Evolutionary conservation across 441 rosid genomes (phyloP), one percentile per base, ranked within the genome.

Genomic region (Hura crepitans): DNA sequence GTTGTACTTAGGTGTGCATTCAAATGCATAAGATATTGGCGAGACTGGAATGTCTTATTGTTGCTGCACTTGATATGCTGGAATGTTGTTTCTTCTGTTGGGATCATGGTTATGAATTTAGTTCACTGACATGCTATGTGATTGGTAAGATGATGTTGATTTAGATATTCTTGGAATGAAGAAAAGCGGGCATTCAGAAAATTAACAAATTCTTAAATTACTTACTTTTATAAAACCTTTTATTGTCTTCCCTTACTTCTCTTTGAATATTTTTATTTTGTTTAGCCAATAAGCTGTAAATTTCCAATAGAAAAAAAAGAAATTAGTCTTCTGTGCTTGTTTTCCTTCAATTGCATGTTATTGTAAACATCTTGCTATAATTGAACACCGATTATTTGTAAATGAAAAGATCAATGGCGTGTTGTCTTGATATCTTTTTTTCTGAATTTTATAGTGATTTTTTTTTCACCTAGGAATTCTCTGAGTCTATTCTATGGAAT

Each of bases 401-500:
- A 42, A 42, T 42, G 46, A 42, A 10, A 42, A 42, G 46, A 42
- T 9, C 46, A 30, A 18, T 30, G 25, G 27, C 31, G n/a, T 35
- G 15, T 61, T 18, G 15, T 55, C 59, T 64, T 53, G 0, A 9
- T n/a, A 7, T 59, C 10, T 49, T 35, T 56, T 53, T 17, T 62
- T 25, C 62, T 61, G 22, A 49, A 45, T 57, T 53, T 66, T 73
- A 53, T 63, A 45, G 42, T 73, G 43, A 73, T 70, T 25, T 43
- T 20, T 55, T 58, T 72, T 66, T 70, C 74, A 72, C 80, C 54
- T 85, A 92, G 99, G 99, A 96, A 77, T 80, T 93, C 79, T 84
- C 76, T 79, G 92, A 83, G 76, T 81, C 87, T 69, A 91, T 93
- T 49, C 75, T 75, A 23, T 96, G 98, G 99, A 87, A 85, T 72